These are phyloP conservation scores for Globisporangium ultimum DNA, from an alignment of 352 stramenopile species.

Conservation along the genomic window DNA sequence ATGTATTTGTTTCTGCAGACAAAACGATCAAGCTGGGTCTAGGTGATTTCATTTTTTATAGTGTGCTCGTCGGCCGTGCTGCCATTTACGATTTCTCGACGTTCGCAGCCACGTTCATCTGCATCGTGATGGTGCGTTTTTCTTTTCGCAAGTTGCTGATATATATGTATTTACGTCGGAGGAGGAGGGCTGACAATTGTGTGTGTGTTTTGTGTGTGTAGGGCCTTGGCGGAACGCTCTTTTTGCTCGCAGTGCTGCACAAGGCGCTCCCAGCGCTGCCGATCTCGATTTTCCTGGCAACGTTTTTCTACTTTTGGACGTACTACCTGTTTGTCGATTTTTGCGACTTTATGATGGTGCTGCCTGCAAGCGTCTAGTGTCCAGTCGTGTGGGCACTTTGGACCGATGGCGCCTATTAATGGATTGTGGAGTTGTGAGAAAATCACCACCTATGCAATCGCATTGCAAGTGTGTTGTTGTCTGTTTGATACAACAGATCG, in stretches of 20 bases:
- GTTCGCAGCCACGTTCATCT: constrained; percentile 92
- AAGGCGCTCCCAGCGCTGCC: constrained; percentile 94
- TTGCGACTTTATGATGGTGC: constrained; percentile 75
- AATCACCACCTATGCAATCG: no score
- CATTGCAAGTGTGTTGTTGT: no score
- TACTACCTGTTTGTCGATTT: constrained; percentile 84
- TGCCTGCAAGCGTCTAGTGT: constrained; percentile 45
- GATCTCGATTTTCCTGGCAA: constrained; percentile 90
- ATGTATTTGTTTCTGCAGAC: constrained; percentile 20
- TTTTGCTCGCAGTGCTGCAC: constrained; percentile 93
- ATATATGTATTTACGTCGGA: not conserved
- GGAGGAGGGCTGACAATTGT: not conserved
- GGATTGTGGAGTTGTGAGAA: not conserved
- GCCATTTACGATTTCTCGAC: constrained; percentile 95
- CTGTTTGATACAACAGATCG: no score
- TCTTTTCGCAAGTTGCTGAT: not conserved
- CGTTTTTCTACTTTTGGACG: constrained; percentile 82
- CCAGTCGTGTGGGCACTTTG: not conserved
- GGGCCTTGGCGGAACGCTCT: constrained; percentile 92
- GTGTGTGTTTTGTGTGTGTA: constrained; percentile 22
- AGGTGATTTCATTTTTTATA: constrained; percentile 99
- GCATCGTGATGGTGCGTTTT: constrained; percentile 88
- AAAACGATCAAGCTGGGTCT: constrained; percentile 93
- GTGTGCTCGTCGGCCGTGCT: constrained; percentile 94
- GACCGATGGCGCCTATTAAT: not conserved